Base-by-base conservation (phyloP, 768 basidiomycete species). In the Suillus lakei region DNA sequence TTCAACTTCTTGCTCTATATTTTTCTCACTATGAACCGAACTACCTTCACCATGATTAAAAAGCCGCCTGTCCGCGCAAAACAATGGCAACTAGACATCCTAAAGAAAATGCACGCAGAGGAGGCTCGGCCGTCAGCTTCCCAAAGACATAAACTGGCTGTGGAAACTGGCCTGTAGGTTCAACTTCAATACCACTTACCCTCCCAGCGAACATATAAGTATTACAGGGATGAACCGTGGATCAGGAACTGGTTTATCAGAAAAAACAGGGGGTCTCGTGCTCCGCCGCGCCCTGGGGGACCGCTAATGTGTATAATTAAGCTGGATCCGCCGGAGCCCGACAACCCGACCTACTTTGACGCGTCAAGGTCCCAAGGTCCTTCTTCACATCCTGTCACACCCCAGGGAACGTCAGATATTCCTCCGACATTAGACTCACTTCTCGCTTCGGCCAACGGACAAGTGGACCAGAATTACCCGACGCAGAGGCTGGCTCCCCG, bases 91-190 rank as follows among this genome's bases (percentile, higher is more conserved):
- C 68, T 78, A 18, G 70, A 64, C 55, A 62, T 78, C 1, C 75
- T 76, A 55, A 77, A 53, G 54, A 70, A 65, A n/a, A 67, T 77
- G 16, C 65, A 68, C 9, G 60, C 68, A 55, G 65, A 67, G 65
- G 67, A 72, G 6, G 55, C n/a, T 26, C 73, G 65, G 32, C 75
- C 76, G 7, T 70, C 73, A 2, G 66, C 68, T 44, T 62, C 66
- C 23, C 71, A 78, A 28, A 68, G 66, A 51, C 63, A 36, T 44
- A 68, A 68, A 12, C 72, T 61, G 3, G 73, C 66, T 13, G 67
- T 36, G 23, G 75, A 75, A 55, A 76, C 76, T 65, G 75, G 75
- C 59, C 54, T 76, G 75, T 76, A 72, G 68, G 77, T 76, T 65
- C 10, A 53, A 60, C 21, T 43, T 26, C 60, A 62, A 59, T 43